phyloP scores from a whole-genome alignment of 805 yeast genomes.

The Hemisphaericaspora nanyangensis region DNA sequence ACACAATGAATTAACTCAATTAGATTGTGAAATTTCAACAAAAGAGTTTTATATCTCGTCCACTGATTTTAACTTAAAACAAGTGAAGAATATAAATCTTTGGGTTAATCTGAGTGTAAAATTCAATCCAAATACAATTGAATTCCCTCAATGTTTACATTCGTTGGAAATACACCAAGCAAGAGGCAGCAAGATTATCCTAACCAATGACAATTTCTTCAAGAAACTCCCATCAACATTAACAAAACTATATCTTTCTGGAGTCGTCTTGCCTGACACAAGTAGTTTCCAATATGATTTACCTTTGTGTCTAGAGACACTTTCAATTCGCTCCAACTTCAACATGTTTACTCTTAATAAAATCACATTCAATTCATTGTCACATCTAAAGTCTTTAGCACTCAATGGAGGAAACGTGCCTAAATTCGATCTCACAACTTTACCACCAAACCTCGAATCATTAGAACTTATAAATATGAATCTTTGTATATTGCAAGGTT shows the following conservation, averaged over 20 bases:
- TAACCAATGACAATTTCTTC: constrained; percentile 1
- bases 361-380: neutral
- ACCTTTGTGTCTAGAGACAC: neutral
- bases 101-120: constrained; percentile 2
- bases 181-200: neutral
- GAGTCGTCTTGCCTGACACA: constrained; percentile 1
- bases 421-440: neutral
- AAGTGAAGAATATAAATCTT: neutral
- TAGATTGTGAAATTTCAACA: neutral
- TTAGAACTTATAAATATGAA: constrained; percentile 1
- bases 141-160: neutral
- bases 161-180: constrained; percentile 1
- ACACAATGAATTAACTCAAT: neutral
- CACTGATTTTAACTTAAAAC: neutral
- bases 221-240: neutral
- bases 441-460: neutral
- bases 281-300: neutral
- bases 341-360: neutral
- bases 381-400: neutral
- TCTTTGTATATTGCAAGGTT: neutral
- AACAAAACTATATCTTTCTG: neutral
- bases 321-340: neutral
- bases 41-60: neutral
- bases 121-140: neutral
- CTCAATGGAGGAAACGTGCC: constrained; percentile 1